Evolutionary conservation across 169 alveolate genomes (phyloP).

Genomic region (Sarcocystis neurona): DNA sequence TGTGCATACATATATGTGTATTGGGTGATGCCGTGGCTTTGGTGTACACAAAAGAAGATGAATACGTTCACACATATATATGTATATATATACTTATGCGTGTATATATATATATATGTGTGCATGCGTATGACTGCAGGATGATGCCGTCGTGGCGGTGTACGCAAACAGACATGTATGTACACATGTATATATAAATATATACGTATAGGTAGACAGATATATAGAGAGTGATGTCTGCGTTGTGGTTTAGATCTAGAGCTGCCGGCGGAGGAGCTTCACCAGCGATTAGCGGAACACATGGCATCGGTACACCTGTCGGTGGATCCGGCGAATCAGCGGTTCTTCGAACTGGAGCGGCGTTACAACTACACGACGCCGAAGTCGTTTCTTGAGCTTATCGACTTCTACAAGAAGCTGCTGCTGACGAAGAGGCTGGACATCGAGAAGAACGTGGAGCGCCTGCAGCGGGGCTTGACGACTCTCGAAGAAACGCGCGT

Average conservation of each 20-base stretch:
- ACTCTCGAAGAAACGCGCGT: conserved; percentile 86
- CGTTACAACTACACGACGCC: conserved; percentile 96
- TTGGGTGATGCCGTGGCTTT: too few species aligned
- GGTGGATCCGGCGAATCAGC: conserved; percentile 89
- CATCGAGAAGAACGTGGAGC: conserved; percentile 79
- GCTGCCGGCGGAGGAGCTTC: conserved; percentile 80
- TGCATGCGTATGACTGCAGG: not conserved
- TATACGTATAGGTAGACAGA: not conserved
- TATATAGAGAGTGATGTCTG: not conserved
- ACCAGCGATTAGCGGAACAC: conserved; percentile 83
- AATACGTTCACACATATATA: too few species aligned
- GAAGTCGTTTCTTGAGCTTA: conserved; percentile 93
- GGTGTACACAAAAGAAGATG: too few species aligned
- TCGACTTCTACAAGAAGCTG: conserved; percentile 89
- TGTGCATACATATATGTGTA: not conserved
- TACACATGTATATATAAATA: not conserved
- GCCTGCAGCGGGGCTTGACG: conserved; percentile 89
- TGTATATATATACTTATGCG: too few species aligned
- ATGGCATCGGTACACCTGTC: conserved; percentile 95
- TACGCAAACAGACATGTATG: too few species aligned
- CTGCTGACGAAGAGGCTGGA: conserved; percentile 84
- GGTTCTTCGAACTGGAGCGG: conserved; percentile 86
- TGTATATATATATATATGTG: conserved; percentile 75
- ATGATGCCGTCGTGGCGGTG: too few species aligned
- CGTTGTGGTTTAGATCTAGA: conserved; percentile 11